phyloP scores from a whole-genome alignment of 192 early-diverging fungal species.

The Backusella sp. region DNA sequence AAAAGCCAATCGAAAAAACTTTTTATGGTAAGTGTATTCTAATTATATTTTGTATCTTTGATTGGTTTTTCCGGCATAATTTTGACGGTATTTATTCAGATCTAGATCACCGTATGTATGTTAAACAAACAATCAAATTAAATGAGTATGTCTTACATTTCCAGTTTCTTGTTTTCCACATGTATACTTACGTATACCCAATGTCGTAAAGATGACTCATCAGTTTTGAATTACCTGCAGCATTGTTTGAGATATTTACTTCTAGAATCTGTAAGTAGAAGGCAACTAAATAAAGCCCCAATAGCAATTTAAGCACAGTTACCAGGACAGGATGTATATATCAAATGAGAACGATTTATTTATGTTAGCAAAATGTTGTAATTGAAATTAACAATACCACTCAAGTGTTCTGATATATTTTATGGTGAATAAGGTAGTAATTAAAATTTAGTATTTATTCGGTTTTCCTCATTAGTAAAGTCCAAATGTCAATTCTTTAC shows the following conservation, averaged over 20 bases:
- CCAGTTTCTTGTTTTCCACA: too few species aligned
- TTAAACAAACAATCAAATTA: too few species aligned
- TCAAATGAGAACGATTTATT: not conserved
- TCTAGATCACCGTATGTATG: too few species aligned
- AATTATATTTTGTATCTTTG: not conserved
- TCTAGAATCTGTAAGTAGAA: not conserved
- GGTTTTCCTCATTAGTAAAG: not conserved
- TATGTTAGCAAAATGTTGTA: not conserved
- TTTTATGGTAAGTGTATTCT: not conserved
- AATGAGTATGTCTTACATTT: too few species aligned
- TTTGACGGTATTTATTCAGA: too few species aligned
- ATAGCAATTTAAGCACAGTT: not conserved
- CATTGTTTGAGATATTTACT: not conserved
- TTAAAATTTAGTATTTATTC: not conserved
- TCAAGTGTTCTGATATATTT: not conserved
- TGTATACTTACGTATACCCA: too few species aligned
- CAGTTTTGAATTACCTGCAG: too few species aligned
- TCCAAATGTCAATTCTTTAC: not conserved
- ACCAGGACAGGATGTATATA: not conserved
- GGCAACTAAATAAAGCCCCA: not conserved
- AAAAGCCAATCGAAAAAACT: not conserved
- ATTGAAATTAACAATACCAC: not conserved
- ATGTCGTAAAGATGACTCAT: too few species aligned
- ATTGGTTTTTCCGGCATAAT: too few species aligned
- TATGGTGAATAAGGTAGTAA: not conserved